phyloP scores from a whole-genome alignment of 306 rosid species.

The Cucumis hystrix region DNA sequence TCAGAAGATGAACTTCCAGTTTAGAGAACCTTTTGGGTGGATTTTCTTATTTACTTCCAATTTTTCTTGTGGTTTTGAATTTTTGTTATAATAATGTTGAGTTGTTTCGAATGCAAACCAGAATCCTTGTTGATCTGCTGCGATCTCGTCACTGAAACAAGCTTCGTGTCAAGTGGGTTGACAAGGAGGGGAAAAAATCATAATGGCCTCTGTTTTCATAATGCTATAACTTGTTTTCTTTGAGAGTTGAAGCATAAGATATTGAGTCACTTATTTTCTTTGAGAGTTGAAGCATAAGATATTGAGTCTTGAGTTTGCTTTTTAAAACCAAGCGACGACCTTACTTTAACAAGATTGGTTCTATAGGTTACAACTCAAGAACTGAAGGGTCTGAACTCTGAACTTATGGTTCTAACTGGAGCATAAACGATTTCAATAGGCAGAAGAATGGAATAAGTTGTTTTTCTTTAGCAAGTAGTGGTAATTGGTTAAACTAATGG shows the following conservation, averaged over 20 bases:
- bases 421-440: not conserved
- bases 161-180: not conserved
- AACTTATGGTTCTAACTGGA: not conserved
- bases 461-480: constrained; percentile 1
- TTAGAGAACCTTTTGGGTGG: not conserved
- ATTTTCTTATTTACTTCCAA: not conserved
- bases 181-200: not conserved
- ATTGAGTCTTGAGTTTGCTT: not conserved
- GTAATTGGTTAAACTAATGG: not conserved
- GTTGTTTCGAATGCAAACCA: not conserved
- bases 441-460: constrained; percentile 4
- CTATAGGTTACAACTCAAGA: too few species aligned
- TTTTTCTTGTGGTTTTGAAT: not conserved
- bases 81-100: not conserved
- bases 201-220: not conserved
- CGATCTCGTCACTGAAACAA: not conserved
- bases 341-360: too few species aligned
- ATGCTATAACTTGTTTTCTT: not conserved
- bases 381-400: not conserved
- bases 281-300: not conserved
- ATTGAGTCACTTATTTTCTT: not conserved
- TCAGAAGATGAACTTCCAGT: not conserved
- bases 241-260: not conserved
- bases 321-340: too few species aligned
- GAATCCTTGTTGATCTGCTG: not conserved